Evolutionary conservation across 768 basidiomycete species (phyloP).

Genomic region (Tremella fuciformis): DNA sequence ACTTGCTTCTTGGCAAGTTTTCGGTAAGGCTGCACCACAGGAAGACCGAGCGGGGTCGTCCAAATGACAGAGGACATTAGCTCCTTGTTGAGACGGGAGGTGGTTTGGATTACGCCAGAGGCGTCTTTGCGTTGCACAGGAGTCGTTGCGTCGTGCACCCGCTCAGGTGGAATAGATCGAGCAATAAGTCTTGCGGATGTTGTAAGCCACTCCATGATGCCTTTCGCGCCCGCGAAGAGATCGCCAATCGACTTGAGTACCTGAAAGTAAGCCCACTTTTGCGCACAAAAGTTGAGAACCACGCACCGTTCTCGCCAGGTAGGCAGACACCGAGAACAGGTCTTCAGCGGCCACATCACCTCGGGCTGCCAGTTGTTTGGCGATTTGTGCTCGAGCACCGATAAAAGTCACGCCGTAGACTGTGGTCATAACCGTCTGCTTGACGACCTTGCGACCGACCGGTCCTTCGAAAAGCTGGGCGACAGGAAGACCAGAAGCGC

Average conservation of each 20-base stretch:
- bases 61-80: slow-evolving; percentile 95
- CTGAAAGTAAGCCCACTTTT: slow-evolving; percentile 47
- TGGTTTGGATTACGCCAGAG: slow-evolving; percentile 26
- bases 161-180: slow-evolving; percentile 72
- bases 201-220: slow-evolving; percentile 88
- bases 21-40: slow-evolving; percentile 94
- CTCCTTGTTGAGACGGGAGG: slow-evolving; percentile 65
- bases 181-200: slow-evolving; percentile 77
- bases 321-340: slow-evolving; percentile 71
- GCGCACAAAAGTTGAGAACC: background rate
- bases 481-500: slow-evolving; percentile 49
- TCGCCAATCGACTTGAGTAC: slow-evolving; percentile 80
- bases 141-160: slow-evolving; percentile 36
- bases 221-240: slow-evolving; percentile 85
- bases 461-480: slow-evolving; percentile 71
- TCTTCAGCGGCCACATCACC: slow-evolving; percentile 69
- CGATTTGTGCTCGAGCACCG: slow-evolving; percentile 92
- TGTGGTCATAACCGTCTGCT: slow-evolving; percentile 99
- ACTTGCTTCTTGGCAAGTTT: slow-evolving; percentile 77
- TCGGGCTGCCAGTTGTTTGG: slow-evolving; percentile 75
- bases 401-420: slow-evolving; percentile 96
- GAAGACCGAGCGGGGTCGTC: slow-evolving; percentile 93
- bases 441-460: slow-evolving; percentile 88
- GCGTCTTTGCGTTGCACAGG: background rate
- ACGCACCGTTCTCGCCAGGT: slow-evolving; percentile 72